phyloP scores from a whole-genome alignment of 1,139 yeast species.

The Meyerozyma carpophila region DNA sequence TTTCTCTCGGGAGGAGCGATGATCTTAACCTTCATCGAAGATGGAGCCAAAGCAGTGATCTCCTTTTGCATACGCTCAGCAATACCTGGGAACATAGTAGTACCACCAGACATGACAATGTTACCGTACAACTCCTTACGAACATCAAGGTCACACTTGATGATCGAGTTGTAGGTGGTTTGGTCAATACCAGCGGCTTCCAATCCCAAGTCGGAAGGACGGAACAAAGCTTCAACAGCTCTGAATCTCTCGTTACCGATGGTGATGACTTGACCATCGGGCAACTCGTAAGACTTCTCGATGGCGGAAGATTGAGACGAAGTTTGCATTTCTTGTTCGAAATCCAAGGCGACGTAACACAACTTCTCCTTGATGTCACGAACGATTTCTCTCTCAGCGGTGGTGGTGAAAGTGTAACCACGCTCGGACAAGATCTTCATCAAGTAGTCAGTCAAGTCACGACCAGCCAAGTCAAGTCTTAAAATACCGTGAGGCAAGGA shows the following conservation, averaged over 20 bases:
- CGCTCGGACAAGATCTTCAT: slow-evolving; percentile 98
- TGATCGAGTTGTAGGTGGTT: slow-evolving; percentile 98
- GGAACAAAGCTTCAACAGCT: slow-evolving; percentile 99
- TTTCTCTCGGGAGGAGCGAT: slow-evolving; percentile 99
- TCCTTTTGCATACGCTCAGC: slow-evolving; percentile 99
- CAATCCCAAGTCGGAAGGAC: slow-evolving; percentile 94
- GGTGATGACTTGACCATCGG: slow-evolving; percentile 99
- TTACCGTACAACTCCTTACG: slow-evolving; percentile 98
- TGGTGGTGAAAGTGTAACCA: slow-evolving; percentile 97
- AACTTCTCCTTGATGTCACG: slow-evolving; percentile 99
- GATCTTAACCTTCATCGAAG: slow-evolving; percentile 99
- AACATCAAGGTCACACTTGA: slow-evolving; percentile 98
- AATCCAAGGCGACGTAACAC: slow-evolving; percentile 95
- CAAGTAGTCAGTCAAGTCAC: slow-evolving; percentile 98
- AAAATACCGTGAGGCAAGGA: slow-evolving; percentile 97
- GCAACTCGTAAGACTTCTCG: slow-evolving; percentile 98
- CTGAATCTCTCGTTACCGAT: slow-evolving; percentile 99
- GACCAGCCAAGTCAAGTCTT: slow-evolving; percentile 99
- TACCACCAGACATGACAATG: slow-evolving; percentile 99
- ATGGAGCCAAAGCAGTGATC: slow-evolving; percentile 98
- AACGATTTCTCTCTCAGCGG: slow-evolving; percentile 99
- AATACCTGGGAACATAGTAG: slow-evolving; percentile 99
- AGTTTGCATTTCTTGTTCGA: slow-evolving; percentile 97
- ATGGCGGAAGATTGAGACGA: slow-evolving; percentile 97
- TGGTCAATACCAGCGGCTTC: slow-evolving; percentile 99